phyloP scores from a whole-genome alignment of 371 early-diverging fungal species.

The Mucor sp. region DNA sequence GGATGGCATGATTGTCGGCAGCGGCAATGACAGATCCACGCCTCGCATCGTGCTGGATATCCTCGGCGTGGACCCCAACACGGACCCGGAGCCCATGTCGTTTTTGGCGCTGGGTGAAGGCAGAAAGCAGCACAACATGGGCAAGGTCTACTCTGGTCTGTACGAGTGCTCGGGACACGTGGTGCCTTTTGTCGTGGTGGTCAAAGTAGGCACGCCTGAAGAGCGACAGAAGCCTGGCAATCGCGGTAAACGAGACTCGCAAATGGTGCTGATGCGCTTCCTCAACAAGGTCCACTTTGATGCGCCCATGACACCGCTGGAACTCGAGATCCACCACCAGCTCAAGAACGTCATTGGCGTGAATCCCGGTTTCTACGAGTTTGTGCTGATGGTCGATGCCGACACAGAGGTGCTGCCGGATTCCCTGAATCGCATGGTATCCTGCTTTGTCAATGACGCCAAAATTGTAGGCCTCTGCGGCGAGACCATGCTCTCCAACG shows the following conservation, averaged over 20 bases:
- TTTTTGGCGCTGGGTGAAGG: conserved; percentile 94
- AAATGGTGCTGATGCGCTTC: conserved; percentile 85
- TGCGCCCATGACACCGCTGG: conserved; percentile 84
- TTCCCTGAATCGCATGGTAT: conserved; percentile 68
- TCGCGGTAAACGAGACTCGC: conserved; percentile 89
- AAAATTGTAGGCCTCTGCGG: conserved; percentile 88
- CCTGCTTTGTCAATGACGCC: conserved; percentile 79
- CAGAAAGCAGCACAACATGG: conserved; percentile 90
- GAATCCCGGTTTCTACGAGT: conserved; percentile 75
- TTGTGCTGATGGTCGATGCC: conserved; percentile 70
- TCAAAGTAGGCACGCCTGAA: conserved; percentile 86
- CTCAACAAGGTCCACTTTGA: conserved; percentile 77
- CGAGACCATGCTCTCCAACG: conserved; percentile 84
- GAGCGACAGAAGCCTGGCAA: conserved; percentile 83
- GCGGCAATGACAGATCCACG: conserved; percentile 96
- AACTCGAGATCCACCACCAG: conserved; percentile 91
- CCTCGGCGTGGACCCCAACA: conserved; percentile 81
- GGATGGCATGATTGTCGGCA: conserved; percentile 94
- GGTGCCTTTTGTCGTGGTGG: conserved; percentile 95
- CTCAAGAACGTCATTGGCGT: conserved; percentile 92
- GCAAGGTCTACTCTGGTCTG: conserved; percentile 97
- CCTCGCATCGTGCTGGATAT: conserved; percentile 96
- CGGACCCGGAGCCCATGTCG: conserved; percentile 86
- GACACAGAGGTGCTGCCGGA: conserved; percentile 74
- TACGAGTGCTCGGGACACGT: conserved; percentile 89